Evolutionary conservation across 345 rosid genomes (phyloP).

Genomic region (Dovyalis caffra): DNA sequence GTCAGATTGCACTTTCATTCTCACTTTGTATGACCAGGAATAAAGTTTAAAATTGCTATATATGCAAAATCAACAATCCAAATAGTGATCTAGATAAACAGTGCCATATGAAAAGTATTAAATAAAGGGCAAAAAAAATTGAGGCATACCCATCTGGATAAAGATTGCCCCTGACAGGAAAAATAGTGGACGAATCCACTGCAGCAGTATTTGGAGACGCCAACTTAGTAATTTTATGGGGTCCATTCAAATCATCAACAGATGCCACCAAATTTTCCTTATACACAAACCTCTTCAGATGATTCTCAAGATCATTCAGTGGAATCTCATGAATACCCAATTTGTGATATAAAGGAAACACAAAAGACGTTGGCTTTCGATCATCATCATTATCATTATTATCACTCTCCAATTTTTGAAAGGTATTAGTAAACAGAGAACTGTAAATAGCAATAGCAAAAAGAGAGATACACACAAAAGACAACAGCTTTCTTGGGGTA

Average conservation of each 20-base stretch:
- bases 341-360: slow-evolving; percentile 75
- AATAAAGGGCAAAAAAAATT: slow-evolving; percentile 13
- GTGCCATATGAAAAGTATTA: background rate
- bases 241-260: slow-evolving; percentile 27
- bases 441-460: slow-evolving; percentile 46
- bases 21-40: too few species aligned
- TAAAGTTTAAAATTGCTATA: background rate
- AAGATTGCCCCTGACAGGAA: slow-evolving; percentile 75
- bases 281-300: slow-evolving; percentile 46
- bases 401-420: slow-evolving; percentile 41
- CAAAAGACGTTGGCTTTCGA: slow-evolving; percentile 44
- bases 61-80: background rate
- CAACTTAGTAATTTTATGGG: slow-evolving; percentile 30
- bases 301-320: slow-evolving; percentile 43
- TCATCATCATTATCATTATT: slow-evolving; percentile 42
- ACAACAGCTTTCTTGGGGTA: slow-evolving; percentile 42
- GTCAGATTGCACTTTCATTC: too few species aligned
- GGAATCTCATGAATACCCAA: slow-evolving; percentile 33
- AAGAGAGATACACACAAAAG: slow-evolving; percentile 54
- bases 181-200: slow-evolving; percentile 53
- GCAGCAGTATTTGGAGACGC: slow-evolving; percentile 38
- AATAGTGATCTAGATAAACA: background rate
- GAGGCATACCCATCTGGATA: slow-evolving; percentile 78
- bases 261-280: slow-evolving; percentile 32
- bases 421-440: slow-evolving; percentile 39